Evolutionary conservation across 306 rosid species (phyloP), one percentile per base, ranked within the genome.

Genomic region (Sesbania bispinosa): DNA sequence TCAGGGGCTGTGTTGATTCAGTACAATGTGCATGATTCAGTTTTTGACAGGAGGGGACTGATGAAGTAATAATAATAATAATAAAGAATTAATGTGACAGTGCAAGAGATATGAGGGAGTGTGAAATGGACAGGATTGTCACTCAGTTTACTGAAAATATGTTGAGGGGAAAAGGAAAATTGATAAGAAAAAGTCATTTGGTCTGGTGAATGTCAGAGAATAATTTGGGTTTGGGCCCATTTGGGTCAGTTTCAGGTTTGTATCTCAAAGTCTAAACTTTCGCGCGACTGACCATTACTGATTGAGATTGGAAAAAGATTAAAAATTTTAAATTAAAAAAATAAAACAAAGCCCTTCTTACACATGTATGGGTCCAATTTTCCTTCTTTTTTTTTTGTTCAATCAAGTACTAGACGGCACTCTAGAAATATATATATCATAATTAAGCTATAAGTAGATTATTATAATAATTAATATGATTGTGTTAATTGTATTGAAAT

Each of bases 141-240:
- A 20, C 39, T 71, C 79, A 71, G 41, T 81, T 57, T 50, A 18
- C 66, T 81, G 54, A 76, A 76, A 62, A 11, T 69, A 36, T 53
- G 36, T n/a, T 2, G 33, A 29, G 33, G 77, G 69, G 43, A 45
- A 53, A 66, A 74, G 35, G 57, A 23, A 74, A n/a, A 62, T 41
- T 70, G 53, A 66, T 42, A n/a, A 21, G 24, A 57, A 64, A 43
- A 46, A 70, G 69, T 41, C 67, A 51, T 20, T 54, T 61, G 68
- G 75, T 52, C 61, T 32, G 62, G 54, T 35, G 32, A 48, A 63
- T 73, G 83, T 73, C 75, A 68, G 77, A 67, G 82, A 69, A 83
- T 79, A 75, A 75, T 79, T 75, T 66, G 55, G 15, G 70, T 76
- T 65, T 30, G 79, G 80, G 67, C 82, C 87, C 85, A 77, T 69